Base-by-base conservation (phyloP, 2,329 filamentous ascomycete genomes). In the Drechslerella coelobrocha region DNA sequence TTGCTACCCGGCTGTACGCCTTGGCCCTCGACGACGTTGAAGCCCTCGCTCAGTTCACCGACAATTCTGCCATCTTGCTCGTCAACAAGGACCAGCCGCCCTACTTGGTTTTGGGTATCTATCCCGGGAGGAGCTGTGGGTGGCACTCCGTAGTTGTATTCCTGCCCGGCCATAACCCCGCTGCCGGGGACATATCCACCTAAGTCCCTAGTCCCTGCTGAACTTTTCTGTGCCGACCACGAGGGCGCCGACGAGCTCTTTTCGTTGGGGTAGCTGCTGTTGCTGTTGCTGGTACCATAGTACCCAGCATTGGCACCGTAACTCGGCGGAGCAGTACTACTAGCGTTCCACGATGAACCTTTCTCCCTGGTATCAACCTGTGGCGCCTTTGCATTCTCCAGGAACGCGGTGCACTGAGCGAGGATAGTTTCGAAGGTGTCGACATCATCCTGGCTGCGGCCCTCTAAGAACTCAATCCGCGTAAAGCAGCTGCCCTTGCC, bases 371-470 rank as follows among this genome's bases (percentile, higher is more conserved):
- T 69, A 75, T 75, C 52, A 26, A 77, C 72, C 73, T 79, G 81
- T 8, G 85, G 87, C 5, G 90, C 86, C 41, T 88, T 83, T 8
- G 90, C 88, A 47, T 92, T 87, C 79, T 97, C 93, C 2, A 96
- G 85, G 78, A 99, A 97, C 1, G 93, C 91, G 1, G 93, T 97
- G 79, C 93, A 97, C 80, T 97, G 92, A n/a, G 93, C 93, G 54
- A 97, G 84, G 73, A 97, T 97, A 2, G 93, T 97, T 82, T 97
- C 93, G 77, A 97, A 97, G 0, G 93, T 97, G 78, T 97, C 92
- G 43, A 96, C 84, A 78, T 97, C 93, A 78, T 97, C 92, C 78
- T 97, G 92, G 69, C 83, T 86, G 19, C 90, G 90, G 23, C 89
- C 81, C 1, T 83, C 78, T 0, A 92, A 92, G 75, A 99, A 97